A percentile compares a stretch with the other conserved stretches of the same genome.
phyloP scores from a whole-genome alignment of 345 rosid species.

The Jatropha curcas region DNA sequence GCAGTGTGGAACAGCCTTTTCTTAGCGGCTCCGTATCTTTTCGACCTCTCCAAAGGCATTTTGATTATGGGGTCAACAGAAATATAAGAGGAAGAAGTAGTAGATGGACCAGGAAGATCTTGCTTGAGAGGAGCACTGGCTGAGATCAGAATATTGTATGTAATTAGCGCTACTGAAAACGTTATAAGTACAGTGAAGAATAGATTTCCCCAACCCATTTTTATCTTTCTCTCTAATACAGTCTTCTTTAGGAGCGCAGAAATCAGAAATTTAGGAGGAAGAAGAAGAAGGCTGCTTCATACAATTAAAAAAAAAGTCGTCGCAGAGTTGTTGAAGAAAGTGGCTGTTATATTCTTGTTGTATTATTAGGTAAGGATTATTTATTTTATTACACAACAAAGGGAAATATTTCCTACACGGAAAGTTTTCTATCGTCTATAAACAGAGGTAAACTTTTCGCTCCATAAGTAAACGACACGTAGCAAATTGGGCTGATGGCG shows the following conservation, averaged over 20 bases:
- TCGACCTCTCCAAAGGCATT: slow-evolving; percentile 65
- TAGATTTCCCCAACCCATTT: slow-evolving; percentile 78
- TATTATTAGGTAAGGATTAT: too few species aligned
- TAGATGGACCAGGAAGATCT: slow-evolving; percentile 72
- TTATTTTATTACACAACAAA: too few species aligned
- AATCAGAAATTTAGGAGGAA: neutral
- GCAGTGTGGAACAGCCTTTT: slow-evolving; percentile 93
- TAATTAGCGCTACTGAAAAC: slow-evolving; percentile 83
- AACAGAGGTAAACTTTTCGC: too few species aligned
- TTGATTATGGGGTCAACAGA: slow-evolving; percentile 68
- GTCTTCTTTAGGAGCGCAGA: neutral
- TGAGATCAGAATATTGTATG: slow-evolving; percentile 95
- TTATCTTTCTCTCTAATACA: neutral
- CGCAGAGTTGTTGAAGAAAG: neutral
- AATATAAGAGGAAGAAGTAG: slow-evolving; percentile 26
- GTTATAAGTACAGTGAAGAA: slow-evolving; percentile 65
- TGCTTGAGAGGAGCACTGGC: slow-evolving; percentile 88
- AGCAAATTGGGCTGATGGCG: too few species aligned
- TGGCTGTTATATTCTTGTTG: neutral
- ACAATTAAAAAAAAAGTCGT: slow-evolving; percentile 7
- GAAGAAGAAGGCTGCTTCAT: slow-evolving; percentile 9
- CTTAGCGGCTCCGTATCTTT: slow-evolving; percentile 20
- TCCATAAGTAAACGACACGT: too few species aligned
- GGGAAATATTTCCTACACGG: too few species aligned
- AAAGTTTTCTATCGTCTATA: too few species aligned